These are phyloP conservation scores for Ophiobolus disseminans DNA, from an alignment of 2,329 filamentous ascomycete genomes.

Conservation along the genomic window DNA sequence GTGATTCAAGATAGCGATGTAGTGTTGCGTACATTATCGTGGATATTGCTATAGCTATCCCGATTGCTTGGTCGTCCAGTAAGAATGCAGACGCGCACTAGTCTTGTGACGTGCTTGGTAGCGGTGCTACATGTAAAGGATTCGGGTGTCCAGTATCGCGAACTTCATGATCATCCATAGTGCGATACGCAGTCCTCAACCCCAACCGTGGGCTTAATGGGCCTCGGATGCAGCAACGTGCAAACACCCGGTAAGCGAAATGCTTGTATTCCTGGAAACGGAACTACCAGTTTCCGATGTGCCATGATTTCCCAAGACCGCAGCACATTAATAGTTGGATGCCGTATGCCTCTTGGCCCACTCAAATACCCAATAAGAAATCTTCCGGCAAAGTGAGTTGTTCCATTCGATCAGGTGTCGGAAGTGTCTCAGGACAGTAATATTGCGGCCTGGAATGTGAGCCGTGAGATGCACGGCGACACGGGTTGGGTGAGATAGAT, in stretches of 20 bases:
- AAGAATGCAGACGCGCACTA: not conserved
- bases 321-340: constrained; percentile 9
- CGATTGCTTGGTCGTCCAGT: not conserved
- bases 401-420: constrained; percentile 2
- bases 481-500: not conserved
- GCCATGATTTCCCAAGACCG: not conserved
- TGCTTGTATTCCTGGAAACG: not conserved
- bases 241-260: not conserved
- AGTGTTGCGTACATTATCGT: not conserved
- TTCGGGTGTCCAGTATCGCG: not conserved
- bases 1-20: not conserved
- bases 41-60: not conserved
- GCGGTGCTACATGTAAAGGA: not conserved
- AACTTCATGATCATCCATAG: not conserved
- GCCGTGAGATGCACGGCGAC: constrained; percentile 1
- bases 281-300: not conserved
- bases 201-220: not conserved
- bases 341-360: constrained; percentile 2
- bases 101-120: not conserved
- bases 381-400: not conserved
- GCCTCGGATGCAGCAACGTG: not conserved
- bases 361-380: not conserved
- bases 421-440: not conserved
- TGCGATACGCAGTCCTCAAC: not conserved
- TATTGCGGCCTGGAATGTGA: constrained; percentile 8